A percentile compares a stretch with the other conserved stretches of the same genome.
phyloP scores from a whole-genome alignment of 495 filamentous ascomycete species.

The Trichocladium antarcticum region DNA sequence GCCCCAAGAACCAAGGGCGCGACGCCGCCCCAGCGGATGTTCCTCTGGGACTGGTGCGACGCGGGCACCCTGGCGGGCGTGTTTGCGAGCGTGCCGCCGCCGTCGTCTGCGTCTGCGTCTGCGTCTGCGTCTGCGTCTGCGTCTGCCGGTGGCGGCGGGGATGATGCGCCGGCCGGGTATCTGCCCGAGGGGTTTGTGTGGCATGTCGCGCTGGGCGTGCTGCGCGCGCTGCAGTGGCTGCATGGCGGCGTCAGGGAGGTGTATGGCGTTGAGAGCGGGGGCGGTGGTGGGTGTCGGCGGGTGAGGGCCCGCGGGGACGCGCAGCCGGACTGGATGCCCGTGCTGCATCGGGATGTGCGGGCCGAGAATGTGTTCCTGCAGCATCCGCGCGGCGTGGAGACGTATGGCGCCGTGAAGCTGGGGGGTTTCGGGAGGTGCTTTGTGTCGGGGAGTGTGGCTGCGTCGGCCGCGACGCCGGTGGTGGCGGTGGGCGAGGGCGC shows the following conservation, averaged over 20 bases:
- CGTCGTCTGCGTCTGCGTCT: no score
- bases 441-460: conserved; percentile 23
- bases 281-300: background rate
- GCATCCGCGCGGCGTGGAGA: conserved; percentile 35
- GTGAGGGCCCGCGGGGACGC: conserved; percentile 1
- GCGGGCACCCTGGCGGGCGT: conserved; percentile 27
- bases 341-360: conserved; percentile 35
- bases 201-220: conserved; percentile 33
- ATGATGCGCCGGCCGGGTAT: conserved; percentile 2
- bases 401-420: conserved; percentile 39
- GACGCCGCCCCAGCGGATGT: conserved; percentile 2
- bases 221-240: conserved; percentile 33
- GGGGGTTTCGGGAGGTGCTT: conserved; percentile 31
- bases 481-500: conserved; percentile 7
- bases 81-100: conserved; percentile 3
- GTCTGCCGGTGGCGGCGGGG: background rate
- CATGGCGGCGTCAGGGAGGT: conserved; percentile 30
- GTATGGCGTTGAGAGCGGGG: background rate
- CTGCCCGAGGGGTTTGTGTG: conserved; percentile 36
- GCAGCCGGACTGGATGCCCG: conserved; percentile 34
- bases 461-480: background rate
- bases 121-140: no score
- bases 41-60: conserved; percentile 35
- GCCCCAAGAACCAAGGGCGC: background rate
- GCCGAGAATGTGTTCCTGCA: conserved; percentile 36